phyloP scores from a whole-genome alignment of 2,329 filamentous ascomycete species.

The Davidsoniella australis region DNA sequence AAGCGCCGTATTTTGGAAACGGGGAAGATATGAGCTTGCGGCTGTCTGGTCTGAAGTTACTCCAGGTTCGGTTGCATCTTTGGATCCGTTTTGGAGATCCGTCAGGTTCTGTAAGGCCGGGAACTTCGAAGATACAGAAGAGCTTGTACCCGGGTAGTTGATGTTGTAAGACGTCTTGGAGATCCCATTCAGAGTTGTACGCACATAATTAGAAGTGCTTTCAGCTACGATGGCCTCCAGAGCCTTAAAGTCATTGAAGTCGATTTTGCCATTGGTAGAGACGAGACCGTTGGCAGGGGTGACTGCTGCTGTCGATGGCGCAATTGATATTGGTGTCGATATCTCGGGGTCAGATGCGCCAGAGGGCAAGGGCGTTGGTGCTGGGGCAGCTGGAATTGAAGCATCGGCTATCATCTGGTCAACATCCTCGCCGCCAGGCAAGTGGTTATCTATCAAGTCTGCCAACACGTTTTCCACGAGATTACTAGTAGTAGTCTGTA shows the following conservation, averaged over 20 bases:
- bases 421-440: constrained; percentile 9
- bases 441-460: constrained; percentile 15
- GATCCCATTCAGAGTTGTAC: constrained; percentile 26
- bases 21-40: constrained; percentile 14
- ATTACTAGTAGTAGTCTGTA: constrained; percentile 26
- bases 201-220: constrained; percentile 28
- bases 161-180: constrained; percentile 27
- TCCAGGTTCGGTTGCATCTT: constrained; percentile 1
- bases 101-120: background rate
- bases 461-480: constrained; percentile 26
- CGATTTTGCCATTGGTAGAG: constrained; percentile 11
- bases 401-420: constrained; percentile 12
- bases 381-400: constrained; percentile 5
- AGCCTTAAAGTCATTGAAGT: constrained; percentile 25
- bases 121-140: constrained; percentile 1
- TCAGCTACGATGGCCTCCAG: constrained; percentile 27
- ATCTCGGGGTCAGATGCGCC: constrained; percentile 16
- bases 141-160: constrained; percentile 6
- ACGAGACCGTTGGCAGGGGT: constrained; percentile 19
- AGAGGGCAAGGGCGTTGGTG: constrained; percentile 13
- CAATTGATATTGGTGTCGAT: constrained; percentile 14
- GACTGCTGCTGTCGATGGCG: constrained; percentile 3
- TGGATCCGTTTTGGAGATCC: constrained; percentile 4
- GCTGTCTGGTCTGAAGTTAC: constrained; percentile 1
- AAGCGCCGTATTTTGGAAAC: constrained; percentile 17